Conservation (phyloP, 2,329 filamentous ascomycete species). For the Aspergillus latus region DNA sequence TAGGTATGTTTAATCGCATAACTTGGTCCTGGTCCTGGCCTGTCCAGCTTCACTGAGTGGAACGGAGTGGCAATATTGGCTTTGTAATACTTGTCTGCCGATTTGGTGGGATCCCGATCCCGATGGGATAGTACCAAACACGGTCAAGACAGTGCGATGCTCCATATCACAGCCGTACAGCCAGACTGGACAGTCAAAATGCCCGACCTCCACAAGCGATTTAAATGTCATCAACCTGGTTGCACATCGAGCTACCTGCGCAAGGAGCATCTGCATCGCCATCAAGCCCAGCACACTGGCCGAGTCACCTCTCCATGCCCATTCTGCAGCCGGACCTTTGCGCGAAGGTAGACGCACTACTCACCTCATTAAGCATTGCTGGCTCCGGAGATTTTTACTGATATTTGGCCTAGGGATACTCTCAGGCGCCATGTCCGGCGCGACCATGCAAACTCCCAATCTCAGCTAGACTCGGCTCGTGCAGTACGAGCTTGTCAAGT, state of each 20-base stretch:
- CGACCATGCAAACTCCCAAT: slow-evolving; percentile 16
- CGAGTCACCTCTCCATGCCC: slow-evolving; percentile 13
- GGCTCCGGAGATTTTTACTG: background rate
- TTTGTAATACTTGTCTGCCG: no score
- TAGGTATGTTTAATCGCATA: no score
- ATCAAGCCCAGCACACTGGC: slow-evolving; percentile 16
- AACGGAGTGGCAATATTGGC: no score
- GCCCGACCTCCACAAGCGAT: background rate
- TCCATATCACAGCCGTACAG: no score
- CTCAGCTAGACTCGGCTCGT: slow-evolving; percentile 6
- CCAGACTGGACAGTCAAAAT: background rate
- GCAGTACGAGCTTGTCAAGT: slow-evolving; percentile 16
- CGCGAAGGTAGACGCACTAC: slow-evolving; percentile 11
- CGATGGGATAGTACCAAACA: no score
- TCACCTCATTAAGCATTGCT: background rate
- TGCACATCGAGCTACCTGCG: slow-evolving; percentile 19
- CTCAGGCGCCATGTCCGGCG: slow-evolving; percentile 21
- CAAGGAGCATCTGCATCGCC: slow-evolving; percentile 21
- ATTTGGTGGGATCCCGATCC: no score
- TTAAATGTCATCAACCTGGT: slow-evolving; percentile 9
- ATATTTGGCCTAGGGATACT: slow-evolving; percentile 13
- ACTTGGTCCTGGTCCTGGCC: no score
- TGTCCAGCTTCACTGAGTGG: no score
- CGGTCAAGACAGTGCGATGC: no score
- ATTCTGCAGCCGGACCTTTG: slow-evolving; percentile 18